Evolutionary conservation across 2,329 filamentous ascomycete species (phyloP).

Genomic region (Dactylellina drechsleri): DNA sequence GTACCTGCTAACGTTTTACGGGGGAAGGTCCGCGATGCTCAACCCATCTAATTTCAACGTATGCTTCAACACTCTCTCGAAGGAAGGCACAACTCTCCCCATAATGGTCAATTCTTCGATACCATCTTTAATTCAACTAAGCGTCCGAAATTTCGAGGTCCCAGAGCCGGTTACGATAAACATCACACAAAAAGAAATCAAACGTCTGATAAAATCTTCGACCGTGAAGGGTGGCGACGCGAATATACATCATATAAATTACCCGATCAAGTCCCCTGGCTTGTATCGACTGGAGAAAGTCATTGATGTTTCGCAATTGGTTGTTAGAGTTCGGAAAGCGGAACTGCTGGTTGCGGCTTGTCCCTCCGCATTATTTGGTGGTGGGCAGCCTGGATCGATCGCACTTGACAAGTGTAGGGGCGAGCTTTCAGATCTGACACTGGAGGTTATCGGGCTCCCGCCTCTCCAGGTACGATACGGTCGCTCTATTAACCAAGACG

Average conservation of each 20-base stretch:
- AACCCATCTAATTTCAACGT: constrained; percentile 84
- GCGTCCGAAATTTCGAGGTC: constrained; percentile 84
- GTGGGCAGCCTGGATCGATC: constrained; percentile 64
- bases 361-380: constrained; percentile 79
- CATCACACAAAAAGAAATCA: constrained; percentile 78
- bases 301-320: constrained; percentile 90
- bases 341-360: constrained; percentile 88
- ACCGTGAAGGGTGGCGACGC: constrained; percentile 68
- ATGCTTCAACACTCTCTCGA: constrained; percentile 74
- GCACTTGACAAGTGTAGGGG: constrained; percentile 76
- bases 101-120: constrained; percentile 94
- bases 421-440: constrained; percentile 83
- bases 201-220: constrained; percentile 76
- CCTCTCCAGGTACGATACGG: constrained; percentile 94
- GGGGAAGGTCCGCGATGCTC: constrained; percentile 77
- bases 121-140: constrained; percentile 86
- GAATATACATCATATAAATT: constrained; percentile 74
- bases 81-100: constrained; percentile 74
- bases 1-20: too few species aligned
- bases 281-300: constrained; percentile 87
- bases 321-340: constrained; percentile 79
- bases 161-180: constrained; percentile 81
- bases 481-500: constrained; percentile 82
- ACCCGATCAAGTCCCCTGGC: constrained; percentile 83
- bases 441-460: constrained; percentile 87